phyloP scores from a whole-genome alignment of 306 rosid species.

The Bauhinia variegata region DNA sequence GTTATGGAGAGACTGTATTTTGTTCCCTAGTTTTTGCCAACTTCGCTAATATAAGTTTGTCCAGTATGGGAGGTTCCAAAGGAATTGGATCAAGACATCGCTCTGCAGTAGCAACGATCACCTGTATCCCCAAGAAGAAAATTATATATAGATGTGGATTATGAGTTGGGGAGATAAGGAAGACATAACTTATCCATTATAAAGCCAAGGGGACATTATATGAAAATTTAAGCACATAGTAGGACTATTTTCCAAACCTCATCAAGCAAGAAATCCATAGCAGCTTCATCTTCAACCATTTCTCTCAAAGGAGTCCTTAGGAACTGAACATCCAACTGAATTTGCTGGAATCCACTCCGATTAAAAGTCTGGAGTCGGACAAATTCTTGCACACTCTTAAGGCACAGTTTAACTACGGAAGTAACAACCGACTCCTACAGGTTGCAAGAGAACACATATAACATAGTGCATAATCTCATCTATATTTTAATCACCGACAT shows the following conservation, averaged over 20 bases:
- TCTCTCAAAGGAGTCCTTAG: slow-evolving; percentile 78
- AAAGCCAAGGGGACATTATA: background rate
- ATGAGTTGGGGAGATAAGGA: slow-evolving; percentile 8
- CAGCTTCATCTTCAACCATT: slow-evolving; percentile 86
- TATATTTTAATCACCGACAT: slow-evolving; percentile 30
- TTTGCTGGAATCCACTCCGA: slow-evolving; percentile 96
- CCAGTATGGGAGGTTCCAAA: slow-evolving; percentile 83
- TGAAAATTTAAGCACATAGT: background rate
- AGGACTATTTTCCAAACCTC: slow-evolving; percentile 61
- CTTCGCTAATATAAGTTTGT: slow-evolving; percentile 82
- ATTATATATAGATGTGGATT: slow-evolving; percentile 1
- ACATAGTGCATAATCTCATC: slow-evolving; percentile 24
- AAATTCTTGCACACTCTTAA: slow-evolving; percentile 90
- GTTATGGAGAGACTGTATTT: slow-evolving; percentile 47
- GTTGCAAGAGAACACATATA: slow-evolving; percentile 37
- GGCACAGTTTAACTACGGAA: slow-evolving; percentile 77
- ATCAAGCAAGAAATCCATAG: slow-evolving; percentile 84
- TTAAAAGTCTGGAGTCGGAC: slow-evolving; percentile 83
- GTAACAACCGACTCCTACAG: slow-evolving; percentile 86
- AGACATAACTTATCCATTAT: background rate
- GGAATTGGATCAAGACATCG: slow-evolving; percentile 92
- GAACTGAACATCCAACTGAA: slow-evolving; percentile 90
- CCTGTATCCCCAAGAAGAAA: slow-evolving; percentile 51
- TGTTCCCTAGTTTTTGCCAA: slow-evolving; percentile 65
- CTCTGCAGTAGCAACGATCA: slow-evolving; percentile 84